Percentiles rank a stretch among this genome's conserved stretches.
Conservation (phyloP, 768 basidiomycete genomes). For the Mycena amicta region DNA sequence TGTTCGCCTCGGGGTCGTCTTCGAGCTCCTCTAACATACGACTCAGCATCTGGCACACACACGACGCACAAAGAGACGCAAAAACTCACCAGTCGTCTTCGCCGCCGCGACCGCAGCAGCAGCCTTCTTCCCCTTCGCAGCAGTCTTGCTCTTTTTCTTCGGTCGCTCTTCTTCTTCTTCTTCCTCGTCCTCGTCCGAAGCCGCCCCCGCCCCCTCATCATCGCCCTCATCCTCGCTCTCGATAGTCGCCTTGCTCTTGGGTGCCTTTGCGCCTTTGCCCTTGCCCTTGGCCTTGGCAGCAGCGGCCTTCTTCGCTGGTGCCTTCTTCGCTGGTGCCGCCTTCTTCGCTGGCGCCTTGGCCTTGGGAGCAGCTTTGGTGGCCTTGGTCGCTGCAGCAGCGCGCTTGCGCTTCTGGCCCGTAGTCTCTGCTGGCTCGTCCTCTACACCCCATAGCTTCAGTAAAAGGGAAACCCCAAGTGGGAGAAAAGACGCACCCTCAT, state of each 20-base stretch:
- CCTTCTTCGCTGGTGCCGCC: constrained; percentile 33
- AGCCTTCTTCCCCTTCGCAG: constrained; percentile 65
- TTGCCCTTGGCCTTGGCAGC: constrained; percentile 51
- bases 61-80: neutral
- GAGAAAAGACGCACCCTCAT: too few species aligned
- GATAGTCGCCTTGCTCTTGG: constrained; percentile 45
- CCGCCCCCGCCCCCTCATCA: constrained; percentile 59
- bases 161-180: constrained; percentile 53
- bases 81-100: constrained; percentile 58
- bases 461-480: too few species aligned
- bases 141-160: constrained; percentile 58
- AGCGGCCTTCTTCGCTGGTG: constrained; percentile 12
- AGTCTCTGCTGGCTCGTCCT: constrained; percentile 53
- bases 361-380: constrained; percentile 30
- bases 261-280: constrained; percentile 58
- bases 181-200: constrained; percentile 47
- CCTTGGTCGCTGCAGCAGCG: constrained; percentile 22
- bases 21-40: constrained; percentile 61
- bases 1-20: constrained; percentile 62
- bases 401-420: constrained; percentile 59
- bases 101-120: constrained; percentile 48
- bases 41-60: neutral
- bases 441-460: constrained; percentile 44
- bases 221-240: constrained; percentile 58
- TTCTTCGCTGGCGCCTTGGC: constrained; percentile 49